phyloP scores from a whole-genome alignment of 164 flowering plant genomes.

The Echeveria elegans region DNA sequence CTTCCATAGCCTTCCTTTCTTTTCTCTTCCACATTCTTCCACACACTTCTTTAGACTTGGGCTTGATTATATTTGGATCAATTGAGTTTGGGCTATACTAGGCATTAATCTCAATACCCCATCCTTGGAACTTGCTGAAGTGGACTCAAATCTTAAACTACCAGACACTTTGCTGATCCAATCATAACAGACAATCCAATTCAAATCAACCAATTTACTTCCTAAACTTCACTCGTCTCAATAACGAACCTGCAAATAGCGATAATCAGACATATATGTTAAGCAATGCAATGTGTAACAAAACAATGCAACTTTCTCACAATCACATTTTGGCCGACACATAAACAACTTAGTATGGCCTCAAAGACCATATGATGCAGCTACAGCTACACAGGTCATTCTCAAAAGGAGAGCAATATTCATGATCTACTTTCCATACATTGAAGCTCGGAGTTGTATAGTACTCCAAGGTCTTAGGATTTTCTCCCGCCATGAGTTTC shows the following conservation, averaged over 20 bases:
- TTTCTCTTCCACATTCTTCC: no score
- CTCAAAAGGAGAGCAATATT: slow-evolving; percentile 7
- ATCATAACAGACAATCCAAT: slow-evolving; percentile 13
- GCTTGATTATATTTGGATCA: no score
- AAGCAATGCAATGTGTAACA: not conserved
- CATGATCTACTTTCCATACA: not conserved
- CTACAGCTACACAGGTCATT: not conserved
- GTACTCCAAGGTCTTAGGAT: no score
- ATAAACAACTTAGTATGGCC: not conserved
- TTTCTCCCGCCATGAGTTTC: no score
- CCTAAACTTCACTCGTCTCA: not conserved
- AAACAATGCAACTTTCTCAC: not conserved
- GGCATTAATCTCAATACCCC: no score
- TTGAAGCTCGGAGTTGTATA: no score
- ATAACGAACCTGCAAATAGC: not conserved
- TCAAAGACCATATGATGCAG: not conserved
- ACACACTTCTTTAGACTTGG: no score
- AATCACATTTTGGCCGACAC: not conserved
- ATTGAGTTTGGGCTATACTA: no score
- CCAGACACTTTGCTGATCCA: slow-evolving; percentile 45
- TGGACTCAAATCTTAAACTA: slow-evolving; percentile 48
- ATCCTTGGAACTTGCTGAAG: slow-evolving; percentile 59
- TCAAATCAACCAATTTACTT: not conserved
- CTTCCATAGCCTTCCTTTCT: no score
- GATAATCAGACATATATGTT: not conserved